Percentiles rank a stretch among this genome's conserved stretches.
Evolutionary conservation across 1,284 basidiomycete genomes (phyloP).

Genomic region (Coriolopsis trogii): DNA sequence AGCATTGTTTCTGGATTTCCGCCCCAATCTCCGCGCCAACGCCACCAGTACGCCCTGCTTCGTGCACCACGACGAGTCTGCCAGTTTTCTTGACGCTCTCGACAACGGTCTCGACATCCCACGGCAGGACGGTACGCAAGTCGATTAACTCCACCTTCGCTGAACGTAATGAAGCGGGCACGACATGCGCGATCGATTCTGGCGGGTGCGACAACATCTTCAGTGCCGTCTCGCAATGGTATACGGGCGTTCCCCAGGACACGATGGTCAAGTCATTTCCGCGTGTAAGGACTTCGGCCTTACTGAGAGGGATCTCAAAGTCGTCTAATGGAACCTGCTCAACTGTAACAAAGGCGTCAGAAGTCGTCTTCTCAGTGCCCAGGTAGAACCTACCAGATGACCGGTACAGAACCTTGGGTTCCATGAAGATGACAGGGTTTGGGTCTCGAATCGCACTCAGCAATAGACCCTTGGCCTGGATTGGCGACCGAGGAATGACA

Average conservation of each 20-base stretch:
- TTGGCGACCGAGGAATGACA: slow-evolving; percentile 90
- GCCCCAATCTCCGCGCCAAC: slow-evolving; percentile 89
- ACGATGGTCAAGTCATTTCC: slow-evolving; percentile 88
- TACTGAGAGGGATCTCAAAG: slow-evolving; percentile 78
- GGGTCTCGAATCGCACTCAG: slow-evolving; percentile 87
- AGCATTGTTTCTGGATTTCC: slow-evolving; percentile 85
- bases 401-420: slow-evolving; percentile 90
- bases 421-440: slow-evolving; percentile 94
- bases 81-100: slow-evolving; percentile 85
- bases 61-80: slow-evolving; percentile 87
- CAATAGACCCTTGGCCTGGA: slow-evolving; percentile 93
- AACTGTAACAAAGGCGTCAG: slow-evolving; percentile 45
- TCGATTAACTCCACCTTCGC: slow-evolving; percentile 91
- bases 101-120: slow-evolving; percentile 82
- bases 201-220: slow-evolving; percentile 72
- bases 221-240: slow-evolving; percentile 85
- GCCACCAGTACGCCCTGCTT: slow-evolving; percentile 84
- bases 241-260: slow-evolving; percentile 91
- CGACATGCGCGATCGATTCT: slow-evolving; percentile 61
- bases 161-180: slow-evolving; percentile 69
- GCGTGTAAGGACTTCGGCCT: slow-evolving; percentile 73
- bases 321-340: slow-evolving; percentile 93
- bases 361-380: neutral
- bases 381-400: slow-evolving; percentile 58
- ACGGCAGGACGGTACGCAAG: slow-evolving; percentile 86